Evolutionary conservation across 2,329 filamentous ascomycete genomes (phyloP), one percentile per base, ranked within the genome.

Genomic region (Fusarium chaquense): DNA sequence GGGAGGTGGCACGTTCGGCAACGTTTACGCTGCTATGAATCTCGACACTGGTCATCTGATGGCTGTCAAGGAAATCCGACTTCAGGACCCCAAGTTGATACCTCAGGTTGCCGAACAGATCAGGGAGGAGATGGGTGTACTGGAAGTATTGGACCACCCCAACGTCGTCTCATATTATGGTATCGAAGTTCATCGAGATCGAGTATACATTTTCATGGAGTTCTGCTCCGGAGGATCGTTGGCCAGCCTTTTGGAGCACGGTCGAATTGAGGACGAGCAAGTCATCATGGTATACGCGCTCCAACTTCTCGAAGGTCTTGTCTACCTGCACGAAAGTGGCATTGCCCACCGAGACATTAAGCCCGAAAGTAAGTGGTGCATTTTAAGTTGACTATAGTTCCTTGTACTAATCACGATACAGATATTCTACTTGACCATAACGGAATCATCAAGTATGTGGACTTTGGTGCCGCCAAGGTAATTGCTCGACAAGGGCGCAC

Each of bases 151-250:
- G 46, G 94, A 99, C 76, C 96, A 99, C 77, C 96, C 96, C 24
- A 99, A 99, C 77, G 93, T 99, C 65, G 97, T 99, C 24, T 95
- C 94, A 12, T 99, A 99, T 81, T 96, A 96, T 77, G 96, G 96
- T 62, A 98, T 99, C 76, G 96, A 99, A 80, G 96, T 98, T 4
- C 96, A 99, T 81, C 89, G 96, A 68, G 96, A 99, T 84, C 96
- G 97, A 77, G 96, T 99, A n/a, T 99, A 98, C 81, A 98, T 99
- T 72, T 99, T 99, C 79, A 99, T 99, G 96, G 96, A 99, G 80
- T 98, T 97, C 81, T 99, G 96, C 80, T 97, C 94, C 6, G 95
- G 96, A 53, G 96, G 96, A 22, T 98, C 95, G 18, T 85, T 99
- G 50, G 94, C 96, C 43, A 92, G 89, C 52, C 83, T 99, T 54